Conservation (phyloP, 1,284 basidiomycete genomes). For the Microbotryomycetes sp. region DNA sequence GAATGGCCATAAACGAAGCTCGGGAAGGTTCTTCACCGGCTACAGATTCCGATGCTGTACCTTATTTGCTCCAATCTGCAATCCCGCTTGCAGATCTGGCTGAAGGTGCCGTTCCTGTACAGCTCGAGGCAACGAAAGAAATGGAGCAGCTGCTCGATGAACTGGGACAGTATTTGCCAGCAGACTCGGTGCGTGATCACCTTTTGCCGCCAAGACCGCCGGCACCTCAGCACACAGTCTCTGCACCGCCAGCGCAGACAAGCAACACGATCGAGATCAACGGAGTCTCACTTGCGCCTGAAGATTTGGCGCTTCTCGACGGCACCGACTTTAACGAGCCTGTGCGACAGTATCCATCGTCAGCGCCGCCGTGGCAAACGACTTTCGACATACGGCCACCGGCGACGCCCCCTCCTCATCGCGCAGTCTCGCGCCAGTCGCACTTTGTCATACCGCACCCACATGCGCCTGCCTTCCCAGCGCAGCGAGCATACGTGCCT, state of each 20-base stretch:
- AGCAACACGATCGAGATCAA: constrained; percentile 9
- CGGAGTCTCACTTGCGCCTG: constrained; percentile 14
- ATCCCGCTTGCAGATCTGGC: neutral
- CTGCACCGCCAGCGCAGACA: neutral
- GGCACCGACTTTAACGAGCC: neutral
- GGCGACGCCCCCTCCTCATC: neutral
- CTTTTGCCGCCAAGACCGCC: neutral
- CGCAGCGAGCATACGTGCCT: neutral
- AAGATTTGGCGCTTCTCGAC: constrained; percentile 20
- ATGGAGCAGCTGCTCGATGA: neutral
- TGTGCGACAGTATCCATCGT: constrained; percentile 3
- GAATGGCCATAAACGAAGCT: neutral
- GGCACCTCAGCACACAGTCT: neutral
- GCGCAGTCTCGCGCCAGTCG: neutral
- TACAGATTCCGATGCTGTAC: no score
- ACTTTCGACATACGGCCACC: constrained; percentile 8
- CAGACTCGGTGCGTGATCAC: neutral
- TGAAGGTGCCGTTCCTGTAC: neutral
- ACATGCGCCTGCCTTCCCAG: no score
- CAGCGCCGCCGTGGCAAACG: constrained; percentile 22
- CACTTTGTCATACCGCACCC: no score
- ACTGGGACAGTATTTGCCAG: neutral
- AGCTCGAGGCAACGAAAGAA: neutral
- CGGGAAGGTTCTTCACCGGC: no score
- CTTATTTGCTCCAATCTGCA: no score